Evolutionary conservation across 306 rosid genomes (phyloP).

Genomic region (Dicorynia guianensis): DNA sequence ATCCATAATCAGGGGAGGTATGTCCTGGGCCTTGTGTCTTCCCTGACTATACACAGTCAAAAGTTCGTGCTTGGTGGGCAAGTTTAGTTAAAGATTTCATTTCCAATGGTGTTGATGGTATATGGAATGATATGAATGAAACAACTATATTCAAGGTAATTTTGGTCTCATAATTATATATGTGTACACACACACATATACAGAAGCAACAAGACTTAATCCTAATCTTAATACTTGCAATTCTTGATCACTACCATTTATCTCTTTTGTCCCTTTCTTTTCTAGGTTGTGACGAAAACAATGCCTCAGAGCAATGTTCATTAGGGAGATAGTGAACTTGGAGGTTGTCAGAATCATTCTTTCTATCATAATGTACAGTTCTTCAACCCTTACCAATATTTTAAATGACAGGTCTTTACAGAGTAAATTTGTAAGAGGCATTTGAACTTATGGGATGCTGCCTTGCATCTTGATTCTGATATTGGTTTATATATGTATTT

Average conservation of each 20-base stretch:
- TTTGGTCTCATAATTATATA: conserved; percentile 1
- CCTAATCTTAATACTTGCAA: conserved; percentile 16
- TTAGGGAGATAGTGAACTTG: conserved; percentile 87
- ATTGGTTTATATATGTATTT: conserved; percentile 25
- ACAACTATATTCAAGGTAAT: conserved; percentile 87
- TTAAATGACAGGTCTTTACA: conserved; percentile 16
- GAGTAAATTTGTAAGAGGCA: conserved; percentile 30
- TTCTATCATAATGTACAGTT: conserved; percentile 85
- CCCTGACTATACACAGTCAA: conserved; percentile 90
- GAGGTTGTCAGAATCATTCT: conserved; percentile 86
- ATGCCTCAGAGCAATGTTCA: conserved; percentile 94
- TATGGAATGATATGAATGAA: conserved; percentile 99
- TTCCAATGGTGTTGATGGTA: conserved; percentile 89
- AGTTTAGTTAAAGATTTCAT: conserved; percentile 79
- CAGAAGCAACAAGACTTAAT: conserved; percentile 6
- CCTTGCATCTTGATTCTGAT: conserved; percentile 32
- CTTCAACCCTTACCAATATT: conserved; percentile 38
- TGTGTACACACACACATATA: neutral
- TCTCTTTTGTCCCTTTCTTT: conserved; percentile 24
- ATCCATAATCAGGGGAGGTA: conserved; percentile 67
- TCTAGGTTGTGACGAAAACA: conserved; percentile 82
- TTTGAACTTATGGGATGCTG: conserved; percentile 34
- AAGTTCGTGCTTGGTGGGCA: conserved; percentile 93
- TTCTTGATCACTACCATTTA: conserved; percentile 25
- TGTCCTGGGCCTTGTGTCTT: conserved; percentile 98